Evolutionary conservation across 2,329 filamentous ascomycete genomes (phyloP).

Genomic region (Aspergillus fijiensis): DNA sequence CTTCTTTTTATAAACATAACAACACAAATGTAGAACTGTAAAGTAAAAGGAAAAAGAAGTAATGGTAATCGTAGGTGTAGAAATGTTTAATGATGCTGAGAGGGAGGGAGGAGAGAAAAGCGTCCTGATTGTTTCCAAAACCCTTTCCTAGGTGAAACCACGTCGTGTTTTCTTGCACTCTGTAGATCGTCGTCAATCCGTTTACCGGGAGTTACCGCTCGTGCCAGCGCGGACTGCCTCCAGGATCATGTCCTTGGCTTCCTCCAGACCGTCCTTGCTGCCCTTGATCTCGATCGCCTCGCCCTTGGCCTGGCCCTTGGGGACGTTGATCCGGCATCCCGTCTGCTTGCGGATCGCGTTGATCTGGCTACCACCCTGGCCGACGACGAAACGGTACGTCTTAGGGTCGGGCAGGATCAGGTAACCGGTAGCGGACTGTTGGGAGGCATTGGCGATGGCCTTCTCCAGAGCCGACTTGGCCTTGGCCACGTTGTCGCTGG

Average conservation of each 20-base stretch:
- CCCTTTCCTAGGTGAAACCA: neutral
- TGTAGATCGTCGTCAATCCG: neutral
- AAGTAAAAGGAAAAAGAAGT: neutral
- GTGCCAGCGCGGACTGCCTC: constrained; percentile 64
- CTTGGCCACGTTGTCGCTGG: constrained; percentile 74
- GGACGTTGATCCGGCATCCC: constrained; percentile 90
- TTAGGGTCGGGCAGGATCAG: constrained; percentile 84
- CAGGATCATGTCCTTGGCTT: constrained; percentile 85
- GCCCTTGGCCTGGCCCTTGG: constrained; percentile 68
- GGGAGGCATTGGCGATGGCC: constrained; percentile 62
- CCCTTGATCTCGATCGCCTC: constrained; percentile 93
- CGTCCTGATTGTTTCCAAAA: neutral
- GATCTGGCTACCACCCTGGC: constrained; percentile 83
- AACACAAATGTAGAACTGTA: neutral
- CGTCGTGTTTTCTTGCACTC: neutral
- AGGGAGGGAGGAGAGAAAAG: neutral
- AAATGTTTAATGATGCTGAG: neutral
- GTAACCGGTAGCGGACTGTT: constrained; percentile 69
- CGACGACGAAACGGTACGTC: constrained; percentile 88
- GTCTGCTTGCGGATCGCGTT: constrained; percentile 91
- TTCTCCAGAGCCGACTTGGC: constrained; percentile 72
- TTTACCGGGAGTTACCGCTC: constrained; percentile 23
- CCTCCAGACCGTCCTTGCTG: constrained; percentile 73
- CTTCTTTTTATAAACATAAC: neutral
- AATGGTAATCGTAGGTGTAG: neutral